A percentile compares a stretch with the other conserved stretches of the same genome.
Conservation (phyloP, 495 filamentous ascomycete species). For the Aspergillus nanangensis region DNA sequence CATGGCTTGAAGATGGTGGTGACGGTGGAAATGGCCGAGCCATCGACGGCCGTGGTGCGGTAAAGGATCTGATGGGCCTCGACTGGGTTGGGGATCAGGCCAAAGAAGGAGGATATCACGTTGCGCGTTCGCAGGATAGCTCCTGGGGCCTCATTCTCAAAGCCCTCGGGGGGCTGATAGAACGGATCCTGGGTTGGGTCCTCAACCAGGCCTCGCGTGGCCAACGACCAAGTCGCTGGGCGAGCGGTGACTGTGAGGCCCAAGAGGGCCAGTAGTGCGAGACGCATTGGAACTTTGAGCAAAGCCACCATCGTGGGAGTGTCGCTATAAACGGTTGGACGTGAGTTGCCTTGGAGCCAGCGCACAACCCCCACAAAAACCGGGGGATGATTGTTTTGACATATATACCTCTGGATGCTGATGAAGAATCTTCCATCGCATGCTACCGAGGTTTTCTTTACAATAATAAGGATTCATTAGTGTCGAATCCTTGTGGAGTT, state of each 20-base stretch:
- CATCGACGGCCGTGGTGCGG: slow-evolving; percentile 18
- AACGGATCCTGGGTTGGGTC: slow-evolving; percentile 26
- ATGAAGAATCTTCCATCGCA: too few relatives aligned
- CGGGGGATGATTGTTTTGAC: too few relatives aligned
- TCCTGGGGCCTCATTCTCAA: slow-evolving; percentile 19
- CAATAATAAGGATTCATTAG: too few relatives aligned
- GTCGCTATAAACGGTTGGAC: too few relatives aligned
- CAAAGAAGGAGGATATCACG: slow-evolving; percentile 23
- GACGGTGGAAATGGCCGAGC: slow-evolving; percentile 28
- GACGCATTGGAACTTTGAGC: too few relatives aligned
- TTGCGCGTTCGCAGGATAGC: slow-evolving; percentile 23
- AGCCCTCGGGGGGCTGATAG: slow-evolving; percentile 28
- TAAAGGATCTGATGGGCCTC: slow-evolving; percentile 1
- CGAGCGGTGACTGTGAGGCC: too few relatives aligned
- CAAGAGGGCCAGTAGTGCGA: neutral
- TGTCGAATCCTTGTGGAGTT: too few relatives aligned
- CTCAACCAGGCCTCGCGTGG: neutral
- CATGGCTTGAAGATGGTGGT: slow-evolving; percentile 33
- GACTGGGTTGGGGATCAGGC: slow-evolving; percentile 25
- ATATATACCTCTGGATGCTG: too few relatives aligned
- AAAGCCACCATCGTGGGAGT: too few relatives aligned
- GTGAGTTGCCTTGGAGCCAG: too few relatives aligned
- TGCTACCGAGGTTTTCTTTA: neutral
- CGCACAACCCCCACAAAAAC: too few relatives aligned
- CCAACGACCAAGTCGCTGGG: too few relatives aligned